Percentiles rank a stretch among this genome's conserved stretches.
phyloP scores from a whole-genome alignment of 305 asterid genomes.

The Solanum hybrid region DNA sequence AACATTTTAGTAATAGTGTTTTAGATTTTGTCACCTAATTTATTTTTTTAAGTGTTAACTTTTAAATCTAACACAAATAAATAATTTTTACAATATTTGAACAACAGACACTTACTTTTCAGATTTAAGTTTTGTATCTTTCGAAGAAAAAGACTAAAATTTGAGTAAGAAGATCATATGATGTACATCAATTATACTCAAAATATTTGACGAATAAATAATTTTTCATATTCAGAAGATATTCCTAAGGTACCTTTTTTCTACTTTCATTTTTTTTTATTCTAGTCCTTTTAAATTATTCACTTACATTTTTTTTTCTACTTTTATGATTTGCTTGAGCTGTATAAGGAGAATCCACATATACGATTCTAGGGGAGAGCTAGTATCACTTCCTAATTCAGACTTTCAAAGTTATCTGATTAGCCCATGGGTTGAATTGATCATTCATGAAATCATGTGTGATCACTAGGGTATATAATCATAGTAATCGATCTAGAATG shows the following conservation, averaged over 20 bases:
- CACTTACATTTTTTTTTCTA: too few relatives aligned
- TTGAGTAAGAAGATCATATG: not conserved
- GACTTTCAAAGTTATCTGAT: not conserved
- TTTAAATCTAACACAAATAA: not conserved
- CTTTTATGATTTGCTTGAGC: too few relatives aligned
- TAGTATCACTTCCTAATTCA: not conserved
- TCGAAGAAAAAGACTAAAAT: not conserved
- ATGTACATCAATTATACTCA: not conserved
- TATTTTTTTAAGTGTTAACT: not conserved
- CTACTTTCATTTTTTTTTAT: not conserved
- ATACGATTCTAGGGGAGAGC: not conserved
- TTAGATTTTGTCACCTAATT: not conserved
- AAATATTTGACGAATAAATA: not conserved
- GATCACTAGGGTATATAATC: not conserved
- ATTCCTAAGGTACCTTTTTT: not conserved
- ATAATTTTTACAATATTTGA: not conserved
- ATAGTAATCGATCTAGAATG: not conserved
- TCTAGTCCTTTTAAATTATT: too few relatives aligned
- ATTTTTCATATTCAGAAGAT: not conserved
- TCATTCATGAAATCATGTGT: not conserved
- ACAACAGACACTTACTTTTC: not conserved
- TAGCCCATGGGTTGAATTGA: not conserved
- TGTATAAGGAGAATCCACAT: not conserved
- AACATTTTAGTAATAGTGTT: not conserved
- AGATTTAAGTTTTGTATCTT: not conserved